Evolutionary conservation across 257 asterid species (phyloP).

Genomic region (Petrea volubilis): DNA sequence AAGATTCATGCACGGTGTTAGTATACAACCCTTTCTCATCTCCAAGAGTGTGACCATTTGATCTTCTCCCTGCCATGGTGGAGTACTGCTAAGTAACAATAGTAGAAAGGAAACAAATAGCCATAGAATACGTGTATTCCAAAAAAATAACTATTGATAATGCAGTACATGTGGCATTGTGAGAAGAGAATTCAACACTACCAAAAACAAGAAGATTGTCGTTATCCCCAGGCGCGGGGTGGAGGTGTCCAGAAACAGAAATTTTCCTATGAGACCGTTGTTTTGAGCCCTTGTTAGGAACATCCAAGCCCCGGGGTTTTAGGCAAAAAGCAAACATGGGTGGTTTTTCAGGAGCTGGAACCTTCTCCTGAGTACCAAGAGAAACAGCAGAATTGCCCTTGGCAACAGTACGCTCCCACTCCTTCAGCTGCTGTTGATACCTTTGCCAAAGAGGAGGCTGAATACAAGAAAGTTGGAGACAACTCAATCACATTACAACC

Average conservation of each 20-base stretch:
- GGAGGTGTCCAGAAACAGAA: slow-evolving; percentile 64
- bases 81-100: not conserved
- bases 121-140: not conserved
- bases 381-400: slow-evolving; percentile 46
- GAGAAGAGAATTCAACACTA: slow-evolving; percentile 24
- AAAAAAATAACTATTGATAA: not conserved
- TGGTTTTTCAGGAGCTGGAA: slow-evolving; percentile 68
- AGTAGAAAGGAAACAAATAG: not conserved
- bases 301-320: slow-evolving; percentile 90
- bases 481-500: slow-evolving; percentile 3
- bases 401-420: slow-evolving; percentile 74
- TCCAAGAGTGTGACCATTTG: slow-evolving; percentile 51
- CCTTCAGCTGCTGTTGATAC: slow-evolving; percentile 83
- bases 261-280: slow-evolving; percentile 87
- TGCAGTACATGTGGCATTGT: not conserved
- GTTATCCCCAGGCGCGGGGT: slow-evolving; percentile 56
- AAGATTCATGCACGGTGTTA: slow-evolving; percentile 42
- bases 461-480: slow-evolving; percentile 22
- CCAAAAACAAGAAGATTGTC: slow-evolving; percentile 58
- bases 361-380: slow-evolving; percentile 55
- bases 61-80: slow-evolving; percentile 66
- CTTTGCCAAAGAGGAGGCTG: slow-evolving; percentile 97
- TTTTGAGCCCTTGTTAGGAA: slow-evolving; percentile 81
- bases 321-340: slow-evolving; percentile 91
- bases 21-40: slow-evolving; percentile 53